Conservation (phyloP, 2,329 filamentous ascomycete species). For the Ophidiomyces ophidiicola region DNA sequence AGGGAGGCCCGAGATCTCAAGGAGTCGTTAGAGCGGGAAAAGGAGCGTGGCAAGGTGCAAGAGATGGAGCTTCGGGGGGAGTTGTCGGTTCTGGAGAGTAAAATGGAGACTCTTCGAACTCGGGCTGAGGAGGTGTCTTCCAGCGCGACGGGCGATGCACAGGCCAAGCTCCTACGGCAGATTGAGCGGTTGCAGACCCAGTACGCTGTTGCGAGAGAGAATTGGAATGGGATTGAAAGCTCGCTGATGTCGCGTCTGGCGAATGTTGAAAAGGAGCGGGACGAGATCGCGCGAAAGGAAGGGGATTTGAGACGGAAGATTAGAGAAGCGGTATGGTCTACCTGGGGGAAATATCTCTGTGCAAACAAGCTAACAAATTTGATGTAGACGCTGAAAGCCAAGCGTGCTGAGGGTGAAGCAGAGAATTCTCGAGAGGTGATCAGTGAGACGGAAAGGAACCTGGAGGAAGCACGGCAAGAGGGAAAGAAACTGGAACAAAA, state of each 20-base stretch:
- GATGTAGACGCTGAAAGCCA: constrained; percentile 49
- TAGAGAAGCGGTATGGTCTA: constrained; percentile 56
- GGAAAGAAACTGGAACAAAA: constrained; percentile 36
- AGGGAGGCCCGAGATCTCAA: constrained; percentile 58
- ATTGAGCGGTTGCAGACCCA: constrained; percentile 93
- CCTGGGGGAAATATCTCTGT: neutral
- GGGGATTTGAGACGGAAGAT: constrained; percentile 80
- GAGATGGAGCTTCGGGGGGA: constrained; percentile 76
- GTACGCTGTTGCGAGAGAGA: constrained; percentile 85
- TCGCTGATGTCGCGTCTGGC: constrained; percentile 67
- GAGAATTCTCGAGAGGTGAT: constrained; percentile 46
- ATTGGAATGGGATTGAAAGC: constrained; percentile 93
- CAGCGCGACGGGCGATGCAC: constrained; percentile 65
- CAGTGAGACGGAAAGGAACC: constrained; percentile 38
- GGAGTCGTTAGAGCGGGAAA: constrained; percentile 60
- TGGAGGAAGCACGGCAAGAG: constrained; percentile 55
- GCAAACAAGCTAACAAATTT: neutral
- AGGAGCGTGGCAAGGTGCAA: constrained; percentile 53
- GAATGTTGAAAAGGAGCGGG: constrained; percentile 75
- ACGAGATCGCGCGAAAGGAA: constrained; percentile 73
- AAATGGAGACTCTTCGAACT: constrained; percentile 74
- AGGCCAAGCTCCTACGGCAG: constrained; percentile 81
- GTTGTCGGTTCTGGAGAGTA: constrained; percentile 64
- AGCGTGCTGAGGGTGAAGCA: constrained; percentile 69
- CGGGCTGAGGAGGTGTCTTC: constrained; percentile 83